Evolutionary conservation across 805 yeast species (phyloP), one percentile per base, ranked within the genome.

Genomic region (Barnettozyma botsteinii): DNA sequence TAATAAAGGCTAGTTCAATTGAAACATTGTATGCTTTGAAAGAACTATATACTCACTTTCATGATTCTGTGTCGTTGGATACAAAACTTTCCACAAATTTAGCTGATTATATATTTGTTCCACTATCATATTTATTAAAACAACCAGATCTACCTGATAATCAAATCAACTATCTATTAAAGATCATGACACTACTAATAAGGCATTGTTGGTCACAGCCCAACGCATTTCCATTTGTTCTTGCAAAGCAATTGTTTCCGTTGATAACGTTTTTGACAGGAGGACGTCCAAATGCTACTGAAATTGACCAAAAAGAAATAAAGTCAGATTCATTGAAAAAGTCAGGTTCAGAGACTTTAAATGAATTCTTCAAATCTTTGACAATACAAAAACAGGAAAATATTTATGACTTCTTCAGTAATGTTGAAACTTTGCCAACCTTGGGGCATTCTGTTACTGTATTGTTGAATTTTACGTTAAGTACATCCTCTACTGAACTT

Each of bases 41-140:
- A 25, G 57, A 56, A 2, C 46, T 73, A 5, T 63, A 67, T 36
- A 31, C 31, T 1, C 38, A 40, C 15, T 44, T 55, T n/a, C 32
- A 25, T 3, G 36, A 39, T 0, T 37, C 52, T 17, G 43, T 67
- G 10, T 37, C 19, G 10, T 38, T 25, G 10, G 37, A 40, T 9
- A 37, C 46, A 4, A 33, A 41, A 1, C 39, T 70, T 1, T 61
- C 75, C 0, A 46, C 63, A 1, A 64, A 62, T 20, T 51, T 79
- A 15, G 82, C 82, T 0, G 84, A 80, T 45, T 79, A 79, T 43
- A 66, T 80, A 1, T 79, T 78, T 56, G 69, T 77, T 11, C 87
- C 88, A 0, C 50, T 81, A 3, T 69, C 77, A 1, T 70, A 71
- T 39, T 52, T 81, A 8, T 56, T 81, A 30, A 71, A 72, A 41